phyloP scores from a whole-genome alignment of 768 basidiomycete species.

The Mycena maculata region DNA sequence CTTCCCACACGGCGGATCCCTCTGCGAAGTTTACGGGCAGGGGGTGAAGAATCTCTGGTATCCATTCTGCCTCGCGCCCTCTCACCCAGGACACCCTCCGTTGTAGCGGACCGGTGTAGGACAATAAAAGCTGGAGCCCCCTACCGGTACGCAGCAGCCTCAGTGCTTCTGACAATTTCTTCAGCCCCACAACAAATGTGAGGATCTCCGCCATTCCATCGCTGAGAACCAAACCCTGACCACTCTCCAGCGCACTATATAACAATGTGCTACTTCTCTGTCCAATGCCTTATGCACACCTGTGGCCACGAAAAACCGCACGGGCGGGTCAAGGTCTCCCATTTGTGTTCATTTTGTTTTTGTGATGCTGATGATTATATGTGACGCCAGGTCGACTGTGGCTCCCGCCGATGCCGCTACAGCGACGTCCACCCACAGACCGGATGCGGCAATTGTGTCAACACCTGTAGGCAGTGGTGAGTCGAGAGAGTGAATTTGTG shows the following conservation, averaged over 20 bases:
- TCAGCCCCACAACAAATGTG: background rate
- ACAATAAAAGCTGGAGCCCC: too few relatives aligned
- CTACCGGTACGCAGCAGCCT: too few relatives aligned
- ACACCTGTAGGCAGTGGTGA: constrained; percentile 56
- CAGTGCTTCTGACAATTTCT: background rate
- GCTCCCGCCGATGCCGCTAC: constrained; percentile 54
- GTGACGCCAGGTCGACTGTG: constrained; percentile 55
- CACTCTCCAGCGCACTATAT: background rate
- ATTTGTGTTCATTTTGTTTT: constrained; percentile 20
- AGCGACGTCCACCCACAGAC: constrained; percentile 48
- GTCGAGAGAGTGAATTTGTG: constrained; percentile 14
- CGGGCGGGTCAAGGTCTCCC: constrained; percentile 34
- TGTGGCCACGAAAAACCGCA: constrained; percentile 53
- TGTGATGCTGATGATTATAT: background rate
- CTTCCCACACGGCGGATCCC: too few relatives aligned
- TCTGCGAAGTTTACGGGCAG: too few relatives aligned
- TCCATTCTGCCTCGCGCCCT: too few relatives aligned
- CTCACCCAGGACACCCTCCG: too few relatives aligned
- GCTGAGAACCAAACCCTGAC: background rate
- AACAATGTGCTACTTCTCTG: constrained; percentile 58
- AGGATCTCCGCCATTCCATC: background rate
- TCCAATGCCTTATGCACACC: constrained; percentile 48
- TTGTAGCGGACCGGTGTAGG: too few relatives aligned
- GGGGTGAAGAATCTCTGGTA: too few relatives aligned
- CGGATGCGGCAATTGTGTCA: constrained; percentile 49